Evolutionary conservation across 169 alveolate species (phyloP).

Genomic region (Toxoplasma gondii): DNA sequence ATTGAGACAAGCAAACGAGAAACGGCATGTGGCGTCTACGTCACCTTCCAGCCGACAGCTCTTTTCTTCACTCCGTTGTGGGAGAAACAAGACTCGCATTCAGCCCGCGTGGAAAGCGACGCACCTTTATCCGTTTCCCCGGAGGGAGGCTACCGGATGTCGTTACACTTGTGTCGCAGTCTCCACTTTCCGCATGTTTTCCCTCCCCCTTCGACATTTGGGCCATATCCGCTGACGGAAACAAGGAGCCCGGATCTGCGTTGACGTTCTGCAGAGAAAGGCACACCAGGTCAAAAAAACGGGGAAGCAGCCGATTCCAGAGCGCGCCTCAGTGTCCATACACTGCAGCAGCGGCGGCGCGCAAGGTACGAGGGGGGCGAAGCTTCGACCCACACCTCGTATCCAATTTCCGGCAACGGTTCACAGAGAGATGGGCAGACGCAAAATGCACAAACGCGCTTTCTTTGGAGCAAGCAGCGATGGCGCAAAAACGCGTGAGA

Average conservation of each 20-base stretch:
- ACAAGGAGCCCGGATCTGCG: slow-evolving; percentile 34
- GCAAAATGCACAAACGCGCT: too few species aligned
- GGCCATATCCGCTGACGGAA: neutral
- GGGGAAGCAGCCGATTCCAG: neutral
- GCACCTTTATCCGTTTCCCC: slow-evolving; percentile 40
- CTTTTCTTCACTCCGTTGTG: too few species aligned
- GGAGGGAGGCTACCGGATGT: neutral
- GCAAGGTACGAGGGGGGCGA: neutral
- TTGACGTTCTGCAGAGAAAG: slow-evolving; percentile 33
- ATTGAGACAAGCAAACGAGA: too few species aligned
- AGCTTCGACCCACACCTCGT: too few species aligned
- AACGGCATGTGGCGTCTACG: too few species aligned
- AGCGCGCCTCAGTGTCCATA: neutral
- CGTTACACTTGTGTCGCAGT: neutral
- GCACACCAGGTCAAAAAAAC: neutral
- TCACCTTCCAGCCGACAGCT: too few species aligned
- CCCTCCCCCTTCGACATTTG: neutral
- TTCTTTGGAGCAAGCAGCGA: too few species aligned
- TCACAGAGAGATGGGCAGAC: too few species aligned
- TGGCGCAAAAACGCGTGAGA: too few species aligned
- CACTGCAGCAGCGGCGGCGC: neutral
- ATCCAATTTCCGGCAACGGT: too few species aligned
- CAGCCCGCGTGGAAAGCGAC: neutral
- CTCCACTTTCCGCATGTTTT: neutral
- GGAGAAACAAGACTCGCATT: too few species aligned